Base-by-base conservation (phyloP, 306 rosid species). In the Quercus aquifolioides region DNA sequence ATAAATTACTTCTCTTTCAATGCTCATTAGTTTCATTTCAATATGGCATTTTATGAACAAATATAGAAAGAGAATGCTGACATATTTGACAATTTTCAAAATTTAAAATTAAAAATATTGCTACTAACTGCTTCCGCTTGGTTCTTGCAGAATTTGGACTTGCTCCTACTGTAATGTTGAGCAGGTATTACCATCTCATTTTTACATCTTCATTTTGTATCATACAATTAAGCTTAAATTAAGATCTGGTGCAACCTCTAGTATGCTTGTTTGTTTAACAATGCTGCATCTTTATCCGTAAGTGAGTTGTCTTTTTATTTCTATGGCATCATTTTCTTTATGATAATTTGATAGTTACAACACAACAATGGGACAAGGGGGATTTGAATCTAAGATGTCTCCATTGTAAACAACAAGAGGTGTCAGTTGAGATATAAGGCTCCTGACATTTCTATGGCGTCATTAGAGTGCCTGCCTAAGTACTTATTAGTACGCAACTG, bases 131-230 rank as follows among this genome's bases (percentile, higher is more conserved):
- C 73, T 71, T 74, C 52, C 76, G 84, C 78, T 82, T 74, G 71
- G 35, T 74, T 77, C 64, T 89, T 86, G 91, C 98, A 96, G 99
- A 89, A 82, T 74, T 59, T 85, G 94, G 86, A 90, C 83, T 17
- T 96, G 99, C 90, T 52, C 89, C 81, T 93, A 91, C 87, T 96
- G 99, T 83, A 79, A 84, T 76, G 87, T 86, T 81, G 99, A 93
- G 85, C 99, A 88, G 99, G 99, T 96, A 87, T 59, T 55, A 68
- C 62, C 7, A 17, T 75, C 25, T 73, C 56, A 63, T 59, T n/a
- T 54, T 78, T 75, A 51, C 64, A 23, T 78, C 25, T 72, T 74
- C 77, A 23, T 78, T 52, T 76, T 64, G 57, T 70, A 26, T 38
- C 54, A 63, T 84, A 14, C 15, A 25, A 65, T 63, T 81, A 49